A percentile compares a stretch with the other conserved stretches of the same genome.
These are phyloP conservation scores for Podospora sp. DNA, from an alignment of 495 filamentous ascomycete species.

Conservation along the genomic window DNA sequence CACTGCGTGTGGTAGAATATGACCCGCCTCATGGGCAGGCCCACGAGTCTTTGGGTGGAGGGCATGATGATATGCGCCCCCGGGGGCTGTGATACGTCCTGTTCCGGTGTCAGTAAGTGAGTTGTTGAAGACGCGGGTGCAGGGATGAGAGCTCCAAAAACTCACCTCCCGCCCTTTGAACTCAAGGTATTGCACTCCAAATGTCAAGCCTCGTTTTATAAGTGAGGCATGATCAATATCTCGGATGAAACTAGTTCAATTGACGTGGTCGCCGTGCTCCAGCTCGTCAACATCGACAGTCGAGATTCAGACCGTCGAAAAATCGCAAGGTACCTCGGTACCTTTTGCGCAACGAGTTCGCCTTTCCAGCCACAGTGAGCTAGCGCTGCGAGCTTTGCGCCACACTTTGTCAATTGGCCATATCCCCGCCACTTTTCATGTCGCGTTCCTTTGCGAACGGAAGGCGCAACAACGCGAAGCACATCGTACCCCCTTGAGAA, in stretches of 20 bases:
- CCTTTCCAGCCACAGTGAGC: not conserved
- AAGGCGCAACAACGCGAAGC: not conserved
- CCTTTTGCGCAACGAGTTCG: not conserved
- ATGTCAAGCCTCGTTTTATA: not conserved
- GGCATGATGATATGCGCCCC: slow-evolving; percentile 20
- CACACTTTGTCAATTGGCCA: not conserved
- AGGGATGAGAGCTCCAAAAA: not conserved
- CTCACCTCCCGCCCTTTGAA: not conserved
- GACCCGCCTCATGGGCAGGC: slow-evolving; percentile 22
- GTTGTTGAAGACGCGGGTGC: not conserved
- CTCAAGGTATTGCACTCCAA: not conserved
- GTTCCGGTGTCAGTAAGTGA: not conserved
- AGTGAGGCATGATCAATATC: not conserved
- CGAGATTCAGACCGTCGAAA: not conserved
- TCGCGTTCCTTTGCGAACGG: not conserved
- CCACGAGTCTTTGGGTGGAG: slow-evolving; percentile 16
- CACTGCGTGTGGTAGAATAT: slow-evolving; percentile 18
- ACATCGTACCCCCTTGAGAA: not conserved
- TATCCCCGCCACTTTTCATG: not conserved
- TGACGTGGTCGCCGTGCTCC: not conserved
- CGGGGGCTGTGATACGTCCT: not conserved
- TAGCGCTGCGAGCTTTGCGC: not conserved
- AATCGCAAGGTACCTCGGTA: not conserved
- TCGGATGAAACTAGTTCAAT: not conserved
- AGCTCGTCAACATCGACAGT: not conserved